These are phyloP conservation scores for Solanum clarkiae DNA, from an alignment of 257 asterid genomes.

Conservation along the genomic window DNA sequence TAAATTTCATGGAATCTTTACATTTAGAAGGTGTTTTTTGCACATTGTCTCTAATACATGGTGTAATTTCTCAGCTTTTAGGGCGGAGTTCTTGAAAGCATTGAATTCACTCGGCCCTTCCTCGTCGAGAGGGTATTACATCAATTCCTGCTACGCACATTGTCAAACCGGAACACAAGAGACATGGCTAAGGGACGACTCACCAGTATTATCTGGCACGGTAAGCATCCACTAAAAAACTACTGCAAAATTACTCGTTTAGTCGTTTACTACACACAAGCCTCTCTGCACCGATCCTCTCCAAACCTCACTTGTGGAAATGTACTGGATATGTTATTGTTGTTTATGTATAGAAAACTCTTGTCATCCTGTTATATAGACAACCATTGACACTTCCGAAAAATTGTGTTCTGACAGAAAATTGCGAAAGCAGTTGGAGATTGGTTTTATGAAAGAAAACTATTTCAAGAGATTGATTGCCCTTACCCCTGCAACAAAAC, in stretches of 20 bases:
- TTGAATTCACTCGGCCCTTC: slow-evolving; percentile 35
- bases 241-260: not conserved
- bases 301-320: too few relatives aligned
- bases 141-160: slow-evolving; percentile 80
- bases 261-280: not conserved
- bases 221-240: slow-evolving; percentile 11
- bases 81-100: slow-evolving; percentile 36
- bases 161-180: slow-evolving; percentile 80
- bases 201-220: slow-evolving; percentile 48
- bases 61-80: slow-evolving; percentile 24
- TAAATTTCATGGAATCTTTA: not conserved
- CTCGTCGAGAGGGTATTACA: slow-evolving; percentile 49
- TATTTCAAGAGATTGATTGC: slow-evolving; percentile 69
- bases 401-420: slow-evolving; percentile 26
- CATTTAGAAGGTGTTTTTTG: not conserved
- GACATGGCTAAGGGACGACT: slow-evolving; percentile 55
- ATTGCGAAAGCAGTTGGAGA: slow-evolving; percentile 86
- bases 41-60: not conserved
- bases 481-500: slow-evolving; percentile 85
- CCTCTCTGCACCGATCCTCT: not conserved
- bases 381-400: not conserved
- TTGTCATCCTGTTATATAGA: not conserved
- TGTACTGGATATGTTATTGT: not conserved
- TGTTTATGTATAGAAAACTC: not conserved
- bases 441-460: slow-evolving; percentile 67